Evolutionary conservation across 768 basidiomycete genomes (phyloP).

Genomic region (Termitomyces sp.): DNA sequence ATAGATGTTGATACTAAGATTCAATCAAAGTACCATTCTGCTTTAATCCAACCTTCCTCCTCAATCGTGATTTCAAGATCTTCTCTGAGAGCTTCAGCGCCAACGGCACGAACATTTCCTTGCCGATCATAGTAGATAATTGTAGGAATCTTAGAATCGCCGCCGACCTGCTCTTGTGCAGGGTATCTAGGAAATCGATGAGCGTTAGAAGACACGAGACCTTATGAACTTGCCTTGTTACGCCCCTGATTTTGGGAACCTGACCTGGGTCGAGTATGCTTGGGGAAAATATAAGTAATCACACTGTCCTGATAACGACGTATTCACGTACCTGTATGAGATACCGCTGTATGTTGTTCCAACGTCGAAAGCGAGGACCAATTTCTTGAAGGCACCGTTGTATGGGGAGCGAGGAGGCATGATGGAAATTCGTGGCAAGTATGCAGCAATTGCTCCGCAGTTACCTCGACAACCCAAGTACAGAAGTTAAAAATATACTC

Average conservation of each 20-base stretch:
- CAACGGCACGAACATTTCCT: conserved; percentile 35
- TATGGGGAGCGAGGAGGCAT: conserved; percentile 28
- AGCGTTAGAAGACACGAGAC: background rate
- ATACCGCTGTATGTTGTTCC: conserved; percentile 49
- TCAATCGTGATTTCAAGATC: conserved; percentile 31
- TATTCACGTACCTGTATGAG: conserved; percentile 28
- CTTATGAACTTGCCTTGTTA: conserved; percentile 28
- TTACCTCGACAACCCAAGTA: conserved; percentile 20
- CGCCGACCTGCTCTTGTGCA: conserved; percentile 36
- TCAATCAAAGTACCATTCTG: conserved; percentile 37
- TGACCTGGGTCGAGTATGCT: conserved; percentile 32
- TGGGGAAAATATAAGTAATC: background rate
- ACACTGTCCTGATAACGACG: background rate
- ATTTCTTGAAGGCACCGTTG: conserved; percentile 32
- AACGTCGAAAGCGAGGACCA: conserved; percentile 47
- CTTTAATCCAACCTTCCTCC: conserved; percentile 23
- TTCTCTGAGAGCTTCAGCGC: conserved; percentile 39
- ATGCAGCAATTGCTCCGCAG: conserved; percentile 26
- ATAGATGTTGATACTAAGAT: conserved; percentile 13
- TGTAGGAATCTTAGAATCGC: conserved; percentile 41
- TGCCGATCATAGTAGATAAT: conserved; percentile 39
- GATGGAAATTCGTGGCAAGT: background rate
- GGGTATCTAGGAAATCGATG: conserved; percentile 32
- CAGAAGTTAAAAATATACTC: background rate
- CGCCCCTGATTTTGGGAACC: conserved; percentile 31